Conservation (phyloP, 164 flowering plant species). For the Vitis riparia region DNA sequence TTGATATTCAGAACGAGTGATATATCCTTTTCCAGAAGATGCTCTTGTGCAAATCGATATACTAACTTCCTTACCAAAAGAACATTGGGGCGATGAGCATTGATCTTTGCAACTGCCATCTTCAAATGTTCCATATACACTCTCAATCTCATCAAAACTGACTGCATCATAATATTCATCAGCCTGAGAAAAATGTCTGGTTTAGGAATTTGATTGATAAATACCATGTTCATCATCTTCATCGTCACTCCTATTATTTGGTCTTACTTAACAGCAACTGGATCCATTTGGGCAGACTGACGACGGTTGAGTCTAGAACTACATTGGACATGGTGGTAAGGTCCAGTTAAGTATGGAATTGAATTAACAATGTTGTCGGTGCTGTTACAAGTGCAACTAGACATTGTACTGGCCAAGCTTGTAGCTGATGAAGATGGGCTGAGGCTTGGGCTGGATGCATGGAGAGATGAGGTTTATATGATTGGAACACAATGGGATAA, state of each 20-base stretch:
- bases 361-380: constrained; percentile 56
- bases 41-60: constrained; percentile 88
- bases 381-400: constrained; percentile 56
- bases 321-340: constrained; percentile 49
- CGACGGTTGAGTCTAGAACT: constrained; percentile 35
- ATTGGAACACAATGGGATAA: no score
- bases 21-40: constrained; percentile 81
- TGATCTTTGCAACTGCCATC: constrained; percentile 97
- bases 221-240: constrained; percentile 62
- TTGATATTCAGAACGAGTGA: constrained; percentile 90
- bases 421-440: constrained; percentile 64
- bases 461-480: background rate
- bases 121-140: constrained; percentile 82
- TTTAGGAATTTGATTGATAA: constrained; percentile 49
- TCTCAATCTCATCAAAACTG: constrained; percentile 41
- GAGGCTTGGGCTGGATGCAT: constrained; percentile 37
- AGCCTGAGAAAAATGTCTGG: constrained; percentile 38
- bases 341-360: constrained; percentile 50
- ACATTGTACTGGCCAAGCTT: constrained; percentile 66
- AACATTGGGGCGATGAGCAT: constrained; percentile 71
- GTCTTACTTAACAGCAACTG: constrained; percentile 30
- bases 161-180: constrained; percentile 46
- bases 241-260: constrained; percentile 59
- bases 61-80: constrained; percentile 95
- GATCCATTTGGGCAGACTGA: constrained; percentile 41